Evolutionary conservation across 352 stramenopile species (phyloP).

Genomic region (Thraustotheca clavata): DNA sequence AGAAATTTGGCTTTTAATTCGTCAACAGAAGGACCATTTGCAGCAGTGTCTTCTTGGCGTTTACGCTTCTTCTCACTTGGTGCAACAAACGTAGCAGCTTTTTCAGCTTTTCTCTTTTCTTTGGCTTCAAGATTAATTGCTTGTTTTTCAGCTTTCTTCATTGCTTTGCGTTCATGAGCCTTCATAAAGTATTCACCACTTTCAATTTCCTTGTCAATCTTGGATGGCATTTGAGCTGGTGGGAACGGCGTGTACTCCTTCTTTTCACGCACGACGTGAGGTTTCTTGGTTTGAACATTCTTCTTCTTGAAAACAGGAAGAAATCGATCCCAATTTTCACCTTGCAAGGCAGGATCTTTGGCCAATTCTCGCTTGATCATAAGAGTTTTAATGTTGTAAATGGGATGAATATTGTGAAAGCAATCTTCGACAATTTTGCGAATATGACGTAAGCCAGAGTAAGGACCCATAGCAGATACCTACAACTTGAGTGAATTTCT

Average conservation of each 20-base stretch:
- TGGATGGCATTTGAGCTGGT: constrained; percentile 90
- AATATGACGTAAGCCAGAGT: constrained; percentile 90
- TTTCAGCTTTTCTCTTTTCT: constrained; percentile 63
- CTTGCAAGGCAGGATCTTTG: constrained; percentile 95
- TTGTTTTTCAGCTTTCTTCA: constrained; percentile 86
- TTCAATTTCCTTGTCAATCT: constrained; percentile 98
- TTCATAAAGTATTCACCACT: constrained; percentile 99
- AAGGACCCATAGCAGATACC: constrained; percentile 63
- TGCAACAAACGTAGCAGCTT: constrained; percentile 60
- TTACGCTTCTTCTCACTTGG: constrained; percentile 81
- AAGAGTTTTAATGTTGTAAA: constrained; percentile 99
- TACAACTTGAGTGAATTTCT: constrained; percentile 42
- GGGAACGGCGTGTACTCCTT: constrained; percentile 99
- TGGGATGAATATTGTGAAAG: constrained; percentile 99
- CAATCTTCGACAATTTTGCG: constrained; percentile 98
- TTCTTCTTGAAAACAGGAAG: constrained; percentile 99
- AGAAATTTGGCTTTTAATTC: constrained; percentile 80
- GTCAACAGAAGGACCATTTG: constrained; percentile 47
- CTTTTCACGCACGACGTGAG: constrained; percentile 83
- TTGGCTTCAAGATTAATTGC: constrained; percentile 47
- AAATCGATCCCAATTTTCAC: constrained; percentile 98
- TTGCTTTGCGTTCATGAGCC: constrained; percentile 89
- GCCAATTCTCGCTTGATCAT: constrained; percentile 99
- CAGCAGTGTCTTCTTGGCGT: constrained; percentile 25
- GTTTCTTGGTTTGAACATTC: constrained; percentile 97